Conservation (phyloP, 2,329 filamentous ascomycete species). For the Ramularia endophylla region DNA sequence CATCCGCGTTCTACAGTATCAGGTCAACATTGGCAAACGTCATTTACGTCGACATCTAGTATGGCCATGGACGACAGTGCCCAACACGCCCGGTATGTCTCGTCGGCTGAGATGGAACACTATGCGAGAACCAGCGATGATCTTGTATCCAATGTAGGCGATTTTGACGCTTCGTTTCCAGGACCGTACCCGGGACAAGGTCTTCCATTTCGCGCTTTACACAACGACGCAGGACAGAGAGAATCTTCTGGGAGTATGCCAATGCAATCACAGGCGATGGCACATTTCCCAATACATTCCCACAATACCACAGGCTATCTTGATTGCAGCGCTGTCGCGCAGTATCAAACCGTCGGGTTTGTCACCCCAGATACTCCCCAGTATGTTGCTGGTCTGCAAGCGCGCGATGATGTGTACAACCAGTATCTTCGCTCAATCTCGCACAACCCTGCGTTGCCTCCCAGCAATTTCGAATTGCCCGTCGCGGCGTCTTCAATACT, state of each 20-base stretch:
- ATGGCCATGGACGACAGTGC: conserved; percentile 9
- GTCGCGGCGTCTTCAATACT: no score
- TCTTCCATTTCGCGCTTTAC: not conserved
- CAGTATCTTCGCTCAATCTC: not conserved
- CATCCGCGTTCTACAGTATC: not conserved
- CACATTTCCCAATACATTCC: no score
- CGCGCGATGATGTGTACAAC: not conserved
- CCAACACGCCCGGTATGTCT: conserved; percentile 1
- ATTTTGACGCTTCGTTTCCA: not conserved
- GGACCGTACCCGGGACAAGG: not conserved
- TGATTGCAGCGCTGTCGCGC: no score
- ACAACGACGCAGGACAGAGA: not conserved
- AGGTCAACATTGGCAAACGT: not conserved
- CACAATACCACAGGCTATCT: no score
- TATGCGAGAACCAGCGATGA: not conserved
- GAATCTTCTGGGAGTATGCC: no score
- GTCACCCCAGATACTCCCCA: no score
- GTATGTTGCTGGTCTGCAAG: not conserved
- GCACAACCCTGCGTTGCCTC: not conserved
- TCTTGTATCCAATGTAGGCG: not conserved
- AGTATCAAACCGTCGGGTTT: no score
- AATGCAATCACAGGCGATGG: no score
- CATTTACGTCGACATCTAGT: conserved; percentile 7
- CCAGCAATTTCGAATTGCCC: no score
- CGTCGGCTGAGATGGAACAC: not conserved